Evolutionary conservation across 192 early-diverging fungal genomes (phyloP).

Genomic region (Cladochytrium replicatum): DNA sequence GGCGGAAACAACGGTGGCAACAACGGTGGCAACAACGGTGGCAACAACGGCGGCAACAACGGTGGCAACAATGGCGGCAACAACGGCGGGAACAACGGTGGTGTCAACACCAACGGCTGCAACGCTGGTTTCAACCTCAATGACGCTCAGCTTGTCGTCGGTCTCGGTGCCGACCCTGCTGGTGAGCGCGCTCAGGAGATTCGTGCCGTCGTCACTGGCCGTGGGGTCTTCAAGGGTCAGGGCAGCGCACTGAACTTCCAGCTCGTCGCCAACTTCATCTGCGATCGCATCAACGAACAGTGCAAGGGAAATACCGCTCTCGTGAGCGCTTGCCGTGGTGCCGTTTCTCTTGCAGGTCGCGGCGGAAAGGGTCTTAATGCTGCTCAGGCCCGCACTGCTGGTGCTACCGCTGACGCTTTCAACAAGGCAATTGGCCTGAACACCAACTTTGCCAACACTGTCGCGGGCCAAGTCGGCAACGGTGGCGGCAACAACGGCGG

Average conservation of each 20-base stretch:
- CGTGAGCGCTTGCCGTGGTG: background rate
- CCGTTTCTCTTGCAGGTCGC: background rate
- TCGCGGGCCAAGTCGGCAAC: background rate
- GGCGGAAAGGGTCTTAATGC: background rate
- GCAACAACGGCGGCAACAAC: no score
- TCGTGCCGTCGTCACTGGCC: constrained; percentile 19
- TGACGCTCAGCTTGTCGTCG: constrained; percentile 11
- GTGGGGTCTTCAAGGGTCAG: constrained; percentile 16
- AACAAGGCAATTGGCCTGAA: background rate
- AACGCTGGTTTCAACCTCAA: constrained; percentile 1
- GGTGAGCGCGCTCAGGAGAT: constrained; percentile 22
- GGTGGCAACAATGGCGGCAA: no score
- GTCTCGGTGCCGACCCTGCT: constrained; percentile 12
- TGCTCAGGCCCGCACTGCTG: background rate
- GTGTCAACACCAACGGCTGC: no score
- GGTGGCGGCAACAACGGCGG: no score
- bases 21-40: no score
- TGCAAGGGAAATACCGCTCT: constrained; percentile 22
- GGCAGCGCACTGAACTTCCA: constrained; percentile 14
- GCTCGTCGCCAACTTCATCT: constrained; percentile 28
- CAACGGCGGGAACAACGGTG: no score
- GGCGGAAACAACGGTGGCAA: no score
- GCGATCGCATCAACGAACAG: constrained; percentile 12
- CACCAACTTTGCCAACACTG: constrained; percentile 1
- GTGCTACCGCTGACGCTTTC: constrained; percentile 7